Evolutionary conservation across 2,329 filamentous ascomycete genomes (phyloP), one percentile per base, ranked within the genome.

Genomic region (Ophidiomyces ophidiicola): DNA sequence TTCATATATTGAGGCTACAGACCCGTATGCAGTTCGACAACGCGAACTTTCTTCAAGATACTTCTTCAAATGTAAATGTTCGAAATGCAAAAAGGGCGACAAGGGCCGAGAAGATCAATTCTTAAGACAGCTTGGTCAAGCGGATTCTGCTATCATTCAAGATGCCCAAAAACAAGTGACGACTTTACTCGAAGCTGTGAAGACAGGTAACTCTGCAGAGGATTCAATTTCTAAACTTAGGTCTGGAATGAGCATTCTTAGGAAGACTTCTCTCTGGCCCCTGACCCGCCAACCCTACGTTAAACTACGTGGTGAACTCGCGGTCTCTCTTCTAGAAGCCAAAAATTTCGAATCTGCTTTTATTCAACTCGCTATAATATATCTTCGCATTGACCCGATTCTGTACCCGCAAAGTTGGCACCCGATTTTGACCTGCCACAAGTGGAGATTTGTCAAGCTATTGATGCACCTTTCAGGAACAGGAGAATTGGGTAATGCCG

Each of bases 1-100:
- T 43, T 71, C 73, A 2, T 80, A 80, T 50, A 63, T 76, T 44
- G 76, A 80, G 48, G 61, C 61, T 24, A 74, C 69, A 0, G 66
- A 68, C 26, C 67, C 72, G 0, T 64, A 62, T 18, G 48, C 57
- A 6, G 58, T 61, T n/a, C 69, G 76, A 2, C 70, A 68, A 45
- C 55, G 54, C 2, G 69, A 76, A 47, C 63, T 80, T 1, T 55
- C 57, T 32, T 56, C 63, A 17, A 63, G 69, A 19, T 80, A 76
- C 59, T 73, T 69, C 52, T 80, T 80, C 54, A 58, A 55, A 10
- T 80, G 76, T 55, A 51, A 51, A 28, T 80, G 76, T 49, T 44
- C 50, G 4, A 70, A 69, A 52, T 78, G 74, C 48, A 42, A 53
- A 1, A 36, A 44, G 14, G 53, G 49, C 17, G 36, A 36, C 19